Percentiles rank a stretch among this genome's conserved stretches.
Conservation (phyloP, 306 rosid genomes). For the Quercus dentata region DNA sequence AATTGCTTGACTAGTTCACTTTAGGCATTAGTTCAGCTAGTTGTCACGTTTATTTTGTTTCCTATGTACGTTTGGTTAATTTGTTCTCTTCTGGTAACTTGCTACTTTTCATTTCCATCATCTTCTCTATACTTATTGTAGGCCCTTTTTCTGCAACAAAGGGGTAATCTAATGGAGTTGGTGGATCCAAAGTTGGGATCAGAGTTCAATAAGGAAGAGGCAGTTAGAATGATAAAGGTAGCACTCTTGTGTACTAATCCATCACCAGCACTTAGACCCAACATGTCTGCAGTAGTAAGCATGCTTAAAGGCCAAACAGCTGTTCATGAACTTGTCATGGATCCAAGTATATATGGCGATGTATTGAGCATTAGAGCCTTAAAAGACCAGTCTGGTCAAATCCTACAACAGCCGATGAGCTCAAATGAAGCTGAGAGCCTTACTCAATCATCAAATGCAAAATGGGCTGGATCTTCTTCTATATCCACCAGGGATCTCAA, state of each 20-base stretch:
- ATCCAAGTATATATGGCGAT: constrained; percentile 27
- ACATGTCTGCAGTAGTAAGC: constrained; percentile 60
- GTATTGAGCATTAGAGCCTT: constrained; percentile 37
- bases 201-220: constrained; percentile 42
- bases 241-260: constrained; percentile 48
- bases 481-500: not conserved
- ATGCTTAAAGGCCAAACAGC: constrained; percentile 52
- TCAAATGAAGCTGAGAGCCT: not conserved
- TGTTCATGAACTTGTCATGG: constrained; percentile 32
- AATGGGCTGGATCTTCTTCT: constrained; percentile 11
- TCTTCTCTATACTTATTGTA: not conserved
- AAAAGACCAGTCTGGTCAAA: constrained; percentile 15
- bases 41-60: no score
- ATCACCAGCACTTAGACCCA: constrained; percentile 49
- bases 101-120: not conserved
- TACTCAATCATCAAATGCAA: not conserved
- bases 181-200: constrained; percentile 53
- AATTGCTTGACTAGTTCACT: no score
- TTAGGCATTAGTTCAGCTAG: no score
- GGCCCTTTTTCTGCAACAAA: constrained; percentile 28
- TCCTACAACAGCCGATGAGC: not conserved
- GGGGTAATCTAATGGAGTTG: constrained; percentile 35
- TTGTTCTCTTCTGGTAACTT: no score
- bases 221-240: constrained; percentile 36
- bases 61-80: no score